A percentile compares a stretch with the other conserved stretches of the same genome.
phyloP scores from a whole-genome alignment of 2,329 filamentous ascomycete species.

The Epichloe uncinata region DNA sequence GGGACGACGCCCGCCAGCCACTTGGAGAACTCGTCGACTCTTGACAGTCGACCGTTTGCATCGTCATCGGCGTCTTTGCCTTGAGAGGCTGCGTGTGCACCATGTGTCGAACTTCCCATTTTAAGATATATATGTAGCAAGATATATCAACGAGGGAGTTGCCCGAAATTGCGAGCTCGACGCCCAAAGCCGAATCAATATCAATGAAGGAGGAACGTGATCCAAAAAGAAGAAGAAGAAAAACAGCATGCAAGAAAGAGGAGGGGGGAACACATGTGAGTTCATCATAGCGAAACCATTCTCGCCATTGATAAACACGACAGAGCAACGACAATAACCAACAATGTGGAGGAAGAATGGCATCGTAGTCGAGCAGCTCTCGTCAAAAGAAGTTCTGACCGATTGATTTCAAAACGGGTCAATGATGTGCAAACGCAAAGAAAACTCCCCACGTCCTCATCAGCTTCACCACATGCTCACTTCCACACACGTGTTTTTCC shows the following conservation, averaged over 20 bases:
- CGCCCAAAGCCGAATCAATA: neutral
- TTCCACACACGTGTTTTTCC: too few species aligned
- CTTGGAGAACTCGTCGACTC: slow-evolving; percentile 3
- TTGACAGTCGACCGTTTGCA: neutral
- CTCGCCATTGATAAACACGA: neutral
- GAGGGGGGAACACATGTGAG: neutral
- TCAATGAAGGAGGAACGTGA: neutral
- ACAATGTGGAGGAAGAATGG: neutral
- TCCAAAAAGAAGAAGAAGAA: neutral
- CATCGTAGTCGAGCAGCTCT: neutral
- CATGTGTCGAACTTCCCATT: neutral
- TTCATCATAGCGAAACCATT: neutral
- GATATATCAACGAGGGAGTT: too few species aligned
- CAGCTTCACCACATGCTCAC: neutral
- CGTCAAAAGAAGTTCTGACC: neutral
- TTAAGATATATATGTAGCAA: too few species aligned
- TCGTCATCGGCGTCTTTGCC: neutral
- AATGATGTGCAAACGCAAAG: neutral
- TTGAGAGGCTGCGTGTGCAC: neutral
- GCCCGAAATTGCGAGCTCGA: neutral
- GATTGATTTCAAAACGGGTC: neutral
- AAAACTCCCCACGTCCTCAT: neutral
- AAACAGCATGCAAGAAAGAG: neutral
- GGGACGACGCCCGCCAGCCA: slow-evolving; percentile 10
- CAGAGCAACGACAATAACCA: neutral